Evolutionary conservation across 257 asterid species (phyloP).

Genomic region (Capsicum pubescens): DNA sequence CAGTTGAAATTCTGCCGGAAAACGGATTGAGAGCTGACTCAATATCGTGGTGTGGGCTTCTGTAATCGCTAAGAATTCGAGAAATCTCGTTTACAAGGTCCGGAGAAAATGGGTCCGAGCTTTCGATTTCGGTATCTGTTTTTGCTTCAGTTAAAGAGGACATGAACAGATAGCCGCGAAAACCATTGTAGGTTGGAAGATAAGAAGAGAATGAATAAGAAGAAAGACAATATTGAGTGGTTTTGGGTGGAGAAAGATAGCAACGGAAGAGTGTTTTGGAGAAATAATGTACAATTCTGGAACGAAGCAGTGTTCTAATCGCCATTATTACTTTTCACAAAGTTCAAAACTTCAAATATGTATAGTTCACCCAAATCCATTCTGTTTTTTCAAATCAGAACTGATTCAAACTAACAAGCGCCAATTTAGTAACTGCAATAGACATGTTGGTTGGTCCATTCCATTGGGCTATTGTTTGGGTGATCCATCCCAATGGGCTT

Average conservation of each 20-base stretch:
- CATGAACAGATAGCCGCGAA: constrained; percentile 37
- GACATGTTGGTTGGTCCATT: too few species aligned
- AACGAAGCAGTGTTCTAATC: constrained; percentile 31
- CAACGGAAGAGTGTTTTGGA: constrained; percentile 29
- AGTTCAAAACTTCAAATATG: not conserved
- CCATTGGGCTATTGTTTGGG: too few species aligned
- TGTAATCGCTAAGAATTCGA: constrained; percentile 77
- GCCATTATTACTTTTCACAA: constrained; percentile 38
- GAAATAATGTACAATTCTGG: not conserved
- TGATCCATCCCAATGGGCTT: not conserved
- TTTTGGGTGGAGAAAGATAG: constrained; percentile 28
- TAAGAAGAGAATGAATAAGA: constrained; percentile 23
- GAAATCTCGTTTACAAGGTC: constrained; percentile 73
- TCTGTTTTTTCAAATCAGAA: not conserved
- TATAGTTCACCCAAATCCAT: not conserved
- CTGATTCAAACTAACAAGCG: not conserved
- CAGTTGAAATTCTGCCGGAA: constrained; percentile 45
- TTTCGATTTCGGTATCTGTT: not conserved
- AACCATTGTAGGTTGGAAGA: constrained; percentile 12
- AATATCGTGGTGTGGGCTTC: constrained; percentile 83
- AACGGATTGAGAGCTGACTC: constrained; percentile 85
- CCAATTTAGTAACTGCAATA: not conserved
- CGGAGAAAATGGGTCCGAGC: constrained; percentile 41
- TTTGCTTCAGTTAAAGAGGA: constrained; percentile 35
- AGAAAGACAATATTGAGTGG: constrained; percentile 19